These are phyloP conservation scores for Lasiosphaeria ovina DNA, from an alignment of 495 filamentous ascomycete genomes.

Conservation along the genomic window DNA sequence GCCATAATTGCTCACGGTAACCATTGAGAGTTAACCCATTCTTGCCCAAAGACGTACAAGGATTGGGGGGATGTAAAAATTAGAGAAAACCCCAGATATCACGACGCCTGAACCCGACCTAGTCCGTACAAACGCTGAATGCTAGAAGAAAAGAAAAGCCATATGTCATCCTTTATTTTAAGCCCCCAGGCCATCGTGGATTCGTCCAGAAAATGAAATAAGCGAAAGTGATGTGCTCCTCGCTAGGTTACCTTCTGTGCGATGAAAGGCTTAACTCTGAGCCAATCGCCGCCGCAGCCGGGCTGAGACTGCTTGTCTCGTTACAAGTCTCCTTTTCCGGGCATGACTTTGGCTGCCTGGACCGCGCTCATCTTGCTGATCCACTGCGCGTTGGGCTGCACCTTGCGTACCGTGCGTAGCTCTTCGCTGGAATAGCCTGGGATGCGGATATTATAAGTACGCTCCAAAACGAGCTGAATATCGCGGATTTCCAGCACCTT, in stretches of 20 bases:
- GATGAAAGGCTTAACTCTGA: not conserved
- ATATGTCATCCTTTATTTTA: not conserved
- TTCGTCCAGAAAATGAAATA: not conserved
- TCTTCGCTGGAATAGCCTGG: constrained; percentile 94
- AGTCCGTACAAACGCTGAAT: no score
- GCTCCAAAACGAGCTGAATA: constrained; percentile 90
- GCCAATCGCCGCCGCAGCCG: not conserved
- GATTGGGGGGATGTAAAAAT: no score
- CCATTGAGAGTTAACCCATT: no score
- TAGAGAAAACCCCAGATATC: no score
- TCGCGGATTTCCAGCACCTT: constrained; percentile 88
- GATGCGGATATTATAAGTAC: constrained; percentile 96
- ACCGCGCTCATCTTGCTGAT: constrained; percentile 95
- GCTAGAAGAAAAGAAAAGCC: not conserved
- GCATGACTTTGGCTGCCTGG: constrained; percentile 81
- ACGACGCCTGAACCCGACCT: no score
- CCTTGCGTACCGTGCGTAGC: constrained; percentile 87
- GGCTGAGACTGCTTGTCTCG: not conserved
- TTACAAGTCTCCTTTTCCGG: constrained; percentile 52
- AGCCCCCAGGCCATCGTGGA: not conserved
- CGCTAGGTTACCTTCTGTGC: not conserved
- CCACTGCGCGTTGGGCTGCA: constrained; percentile 81
- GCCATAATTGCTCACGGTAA: no score
- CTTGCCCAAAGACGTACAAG: no score
- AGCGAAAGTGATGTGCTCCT: not conserved